Evolutionary conservation across 768 basidiomycete species (phyloP).

Genomic region (Psilocybe sp.): DNA sequence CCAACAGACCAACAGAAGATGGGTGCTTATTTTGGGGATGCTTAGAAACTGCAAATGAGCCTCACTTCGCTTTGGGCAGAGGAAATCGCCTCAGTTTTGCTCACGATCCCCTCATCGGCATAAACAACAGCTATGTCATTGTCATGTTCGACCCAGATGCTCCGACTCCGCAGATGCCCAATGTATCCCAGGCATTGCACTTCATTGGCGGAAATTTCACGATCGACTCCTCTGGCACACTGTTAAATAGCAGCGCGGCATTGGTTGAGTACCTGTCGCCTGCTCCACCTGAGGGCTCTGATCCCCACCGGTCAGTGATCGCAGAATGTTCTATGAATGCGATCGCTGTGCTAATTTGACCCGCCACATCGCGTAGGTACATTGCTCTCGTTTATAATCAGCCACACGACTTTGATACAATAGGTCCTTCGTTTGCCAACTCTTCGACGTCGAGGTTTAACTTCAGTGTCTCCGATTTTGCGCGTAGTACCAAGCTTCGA

Average conservation of each 20-base stretch:
- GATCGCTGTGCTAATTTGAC: background rate
- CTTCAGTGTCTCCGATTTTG: too few relatives aligned
- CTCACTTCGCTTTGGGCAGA: conserved; percentile 25
- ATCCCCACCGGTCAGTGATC: conserved; percentile 39
- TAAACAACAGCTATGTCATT: conserved; percentile 32
- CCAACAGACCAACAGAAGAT: background rate
- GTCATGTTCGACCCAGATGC: conserved; percentile 43
- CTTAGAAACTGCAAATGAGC: conserved; percentile 32
- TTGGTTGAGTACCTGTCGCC: conserved; percentile 38
- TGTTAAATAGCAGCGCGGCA: conserved; percentile 38
- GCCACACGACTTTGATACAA: too few relatives aligned
- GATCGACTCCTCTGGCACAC: conserved; percentile 22
- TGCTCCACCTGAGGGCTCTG: conserved; percentile 36
- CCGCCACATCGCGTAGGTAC: conserved; percentile 21
- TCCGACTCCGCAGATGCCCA: conserved; percentile 36
- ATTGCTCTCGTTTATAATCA: conserved; percentile 18
- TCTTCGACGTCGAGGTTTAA: too few relatives aligned
- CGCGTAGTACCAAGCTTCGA: conserved; percentile 20
- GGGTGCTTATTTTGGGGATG: background rate
- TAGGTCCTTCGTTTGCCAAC: background rate
- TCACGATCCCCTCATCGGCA: conserved; percentile 2
- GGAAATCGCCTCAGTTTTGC: conserved; percentile 17
- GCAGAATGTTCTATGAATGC: background rate
- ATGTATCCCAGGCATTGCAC: conserved; percentile 35
- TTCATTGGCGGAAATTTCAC: conserved; percentile 38